A percentile compares a stretch with the other conserved stretches of the same genome.
phyloP scores from a whole-genome alignment of 208 protist species.

The Trypanosoma scelopori region DNA sequence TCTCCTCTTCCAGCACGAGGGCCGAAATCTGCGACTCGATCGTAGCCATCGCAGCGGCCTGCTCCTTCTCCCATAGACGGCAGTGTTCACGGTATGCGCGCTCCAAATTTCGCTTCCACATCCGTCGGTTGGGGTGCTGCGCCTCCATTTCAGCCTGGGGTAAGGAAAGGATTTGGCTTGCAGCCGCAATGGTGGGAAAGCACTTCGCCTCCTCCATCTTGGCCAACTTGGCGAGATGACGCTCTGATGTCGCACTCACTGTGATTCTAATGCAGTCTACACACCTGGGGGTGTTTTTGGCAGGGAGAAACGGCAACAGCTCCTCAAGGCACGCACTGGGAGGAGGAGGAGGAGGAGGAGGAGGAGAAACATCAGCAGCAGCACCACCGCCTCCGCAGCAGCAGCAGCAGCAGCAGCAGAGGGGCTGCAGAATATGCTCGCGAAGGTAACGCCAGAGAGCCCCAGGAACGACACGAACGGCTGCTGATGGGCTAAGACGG shows the following conservation, averaged over 20 bases:
- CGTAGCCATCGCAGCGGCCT: constrained; percentile 24
- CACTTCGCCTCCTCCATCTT: constrained; percentile 43
- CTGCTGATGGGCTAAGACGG: constrained; percentile 37
- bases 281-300: constrained; percentile 9
- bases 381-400: too few species aligned
- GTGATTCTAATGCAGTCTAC: constrained; percentile 42
- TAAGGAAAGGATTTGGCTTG: constrained; percentile 34
- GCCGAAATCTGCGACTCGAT: constrained; percentile 32
- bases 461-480: constrained; percentile 42
- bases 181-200: constrained; percentile 55
- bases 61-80: constrained; percentile 42
- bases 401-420: constrained; percentile 2
- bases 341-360: too few species aligned
- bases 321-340: not conserved
- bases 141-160: constrained; percentile 24
- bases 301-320: constrained; percentile 18
- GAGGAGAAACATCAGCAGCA: too few species aligned
- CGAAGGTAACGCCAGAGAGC: constrained; percentile 43
- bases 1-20: constrained; percentile 30
- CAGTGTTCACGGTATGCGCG: constrained; percentile 42
- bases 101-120: constrained; percentile 49
- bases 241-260: constrained; percentile 36
- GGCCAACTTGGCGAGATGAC: constrained; percentile 35
- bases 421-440: constrained; percentile 8
- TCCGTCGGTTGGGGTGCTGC: constrained; percentile 65